A percentile compares a stretch with the other conserved stretches of the same genome.
These are phyloP conservation scores for Ganoderma resinaceum DNA, from an alignment of 1,284 basidiomycete genomes.

Conservation along the genomic window DNA sequence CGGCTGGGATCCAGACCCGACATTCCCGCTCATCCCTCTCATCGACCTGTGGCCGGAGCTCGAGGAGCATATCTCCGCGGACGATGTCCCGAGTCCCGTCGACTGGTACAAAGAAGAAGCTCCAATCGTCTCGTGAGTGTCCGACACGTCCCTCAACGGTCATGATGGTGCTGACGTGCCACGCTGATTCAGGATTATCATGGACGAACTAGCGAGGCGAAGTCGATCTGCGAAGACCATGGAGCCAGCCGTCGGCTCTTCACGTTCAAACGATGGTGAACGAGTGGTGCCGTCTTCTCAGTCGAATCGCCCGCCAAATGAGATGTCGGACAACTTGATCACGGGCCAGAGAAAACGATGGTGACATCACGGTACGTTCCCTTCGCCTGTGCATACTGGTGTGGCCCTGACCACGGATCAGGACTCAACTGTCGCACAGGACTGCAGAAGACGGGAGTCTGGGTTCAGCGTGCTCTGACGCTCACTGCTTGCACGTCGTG, in stretches of 20 bases:
- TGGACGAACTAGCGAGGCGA: background rate
- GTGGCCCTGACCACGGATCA: background rate
- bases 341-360: background rate
- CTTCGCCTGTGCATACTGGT: background rate
- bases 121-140: background rate
- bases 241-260: background rate
- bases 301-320: background rate
- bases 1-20: slow-evolving; percentile 9
- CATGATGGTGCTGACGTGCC: background rate
- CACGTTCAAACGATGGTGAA: background rate
- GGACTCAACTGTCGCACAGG: background rate
- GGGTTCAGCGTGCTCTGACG: too few relatives aligned
- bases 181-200: background rate
- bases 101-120: slow-evolving; percentile 2
- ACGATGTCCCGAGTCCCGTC: slow-evolving; percentile 14
- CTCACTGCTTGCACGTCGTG: background rate
- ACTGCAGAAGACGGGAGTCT: background rate
- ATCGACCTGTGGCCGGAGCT: slow-evolving; percentile 25
- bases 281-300: background rate
- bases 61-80: slow-evolving; percentile 7
- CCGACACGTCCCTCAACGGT: background rate
- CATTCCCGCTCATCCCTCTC: slow-evolving; percentile 13
- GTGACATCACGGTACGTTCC: background rate
- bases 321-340: background rate
- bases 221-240: background rate